Conservation (phyloP, 768 basidiomycete genomes). For the Suillus clintonianus region DNA sequence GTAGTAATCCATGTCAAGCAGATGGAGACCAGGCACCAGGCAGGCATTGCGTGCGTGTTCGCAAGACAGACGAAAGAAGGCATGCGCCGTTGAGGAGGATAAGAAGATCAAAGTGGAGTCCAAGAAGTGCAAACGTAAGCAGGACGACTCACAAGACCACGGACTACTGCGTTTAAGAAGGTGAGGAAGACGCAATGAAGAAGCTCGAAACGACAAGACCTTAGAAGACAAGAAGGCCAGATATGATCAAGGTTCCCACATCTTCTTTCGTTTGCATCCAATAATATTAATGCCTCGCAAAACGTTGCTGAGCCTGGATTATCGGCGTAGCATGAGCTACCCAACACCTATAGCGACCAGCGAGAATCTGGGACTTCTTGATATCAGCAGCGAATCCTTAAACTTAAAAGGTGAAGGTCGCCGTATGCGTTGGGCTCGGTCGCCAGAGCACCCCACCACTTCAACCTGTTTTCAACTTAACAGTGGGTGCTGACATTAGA, state of each 20-base stretch:
- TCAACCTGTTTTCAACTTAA: conserved; percentile 79
- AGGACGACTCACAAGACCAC: too few relatives aligned
- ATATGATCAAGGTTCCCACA: conserved; percentile 33
- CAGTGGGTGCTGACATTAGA: conserved; percentile 74
- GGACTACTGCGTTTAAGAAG: too few relatives aligned
- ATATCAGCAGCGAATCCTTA: conserved; percentile 95
- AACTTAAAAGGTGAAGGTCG: conserved; percentile 91
- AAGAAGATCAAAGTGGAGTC: conserved; percentile 62
- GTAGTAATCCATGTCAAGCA: conserved; percentile 70
- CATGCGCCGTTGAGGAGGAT: conserved; percentile 64
- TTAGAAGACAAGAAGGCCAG: too few relatives aligned
- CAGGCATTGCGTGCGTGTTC: conserved; percentile 62
- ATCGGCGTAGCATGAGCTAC: conserved; percentile 18
- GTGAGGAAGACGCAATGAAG: too few relatives aligned
- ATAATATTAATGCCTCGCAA: conserved; percentile 43
- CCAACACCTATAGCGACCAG: neutral
- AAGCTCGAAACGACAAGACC: too few relatives aligned
- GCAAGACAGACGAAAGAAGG: conserved; percentile 78
- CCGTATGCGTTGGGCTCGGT: conserved; percentile 87
- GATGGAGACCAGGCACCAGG: conserved; percentile 78
- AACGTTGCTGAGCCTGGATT: conserved; percentile 29
- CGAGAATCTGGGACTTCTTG: conserved; percentile 88
- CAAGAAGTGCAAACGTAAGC: too few relatives aligned
- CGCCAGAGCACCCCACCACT: conserved; percentile 85
- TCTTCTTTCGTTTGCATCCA: conserved; percentile 39